These are phyloP conservation scores for Arachnomyces sp. DNA, from an alignment of 2,329 filamentous ascomycete species.

Conservation along the genomic window DNA sequence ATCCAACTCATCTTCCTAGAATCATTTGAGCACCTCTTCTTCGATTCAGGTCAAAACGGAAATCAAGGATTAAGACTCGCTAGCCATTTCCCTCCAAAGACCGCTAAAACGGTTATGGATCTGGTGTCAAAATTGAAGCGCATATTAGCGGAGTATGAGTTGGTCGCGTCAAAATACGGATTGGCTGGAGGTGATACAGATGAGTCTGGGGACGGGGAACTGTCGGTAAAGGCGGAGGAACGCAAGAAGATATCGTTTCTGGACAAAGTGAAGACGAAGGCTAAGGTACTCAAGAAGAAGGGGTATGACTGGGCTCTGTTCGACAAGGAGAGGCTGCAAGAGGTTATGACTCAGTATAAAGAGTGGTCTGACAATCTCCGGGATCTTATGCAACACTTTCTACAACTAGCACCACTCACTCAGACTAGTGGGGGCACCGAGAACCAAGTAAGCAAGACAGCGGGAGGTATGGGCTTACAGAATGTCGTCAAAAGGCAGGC, in stretches of 20 bases:
- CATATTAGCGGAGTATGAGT: no score
- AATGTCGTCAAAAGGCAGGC: conserved; percentile 18
- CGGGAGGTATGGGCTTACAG: conserved; percentile 20
- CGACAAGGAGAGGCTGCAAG: conserved; percentile 21
- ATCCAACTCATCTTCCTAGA: conserved; percentile 18
- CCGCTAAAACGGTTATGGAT: conserved; percentile 14
- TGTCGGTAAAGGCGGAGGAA: conserved; percentile 15
- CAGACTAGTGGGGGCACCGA: conserved; percentile 5
- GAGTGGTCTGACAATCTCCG: conserved; percentile 19
- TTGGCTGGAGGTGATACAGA: conserved; percentile 7
- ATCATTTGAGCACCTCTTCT: conserved; percentile 15
- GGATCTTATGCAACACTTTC: conserved; percentile 23
- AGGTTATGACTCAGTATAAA: conserved; percentile 19
- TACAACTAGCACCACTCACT: background rate
- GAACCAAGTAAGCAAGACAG: no score
- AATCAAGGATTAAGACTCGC: conserved; percentile 19
- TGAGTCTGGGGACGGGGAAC: conserved; percentile 17
- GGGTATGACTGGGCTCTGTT: conserved; percentile 26
- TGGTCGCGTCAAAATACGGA: no score
- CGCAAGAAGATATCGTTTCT: conserved; percentile 14
- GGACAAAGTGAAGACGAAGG: conserved; percentile 18
- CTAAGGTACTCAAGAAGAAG: conserved; percentile 18
- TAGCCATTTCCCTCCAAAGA: conserved; percentile 14
- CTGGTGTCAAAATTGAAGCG: conserved; percentile 9
- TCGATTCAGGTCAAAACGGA: conserved; percentile 9